A percentile compares a stretch with the other conserved stretches of the same genome.
phyloP scores from a whole-genome alignment of 768 basidiomycete genomes.

The Naganishia onofrii region DNA sequence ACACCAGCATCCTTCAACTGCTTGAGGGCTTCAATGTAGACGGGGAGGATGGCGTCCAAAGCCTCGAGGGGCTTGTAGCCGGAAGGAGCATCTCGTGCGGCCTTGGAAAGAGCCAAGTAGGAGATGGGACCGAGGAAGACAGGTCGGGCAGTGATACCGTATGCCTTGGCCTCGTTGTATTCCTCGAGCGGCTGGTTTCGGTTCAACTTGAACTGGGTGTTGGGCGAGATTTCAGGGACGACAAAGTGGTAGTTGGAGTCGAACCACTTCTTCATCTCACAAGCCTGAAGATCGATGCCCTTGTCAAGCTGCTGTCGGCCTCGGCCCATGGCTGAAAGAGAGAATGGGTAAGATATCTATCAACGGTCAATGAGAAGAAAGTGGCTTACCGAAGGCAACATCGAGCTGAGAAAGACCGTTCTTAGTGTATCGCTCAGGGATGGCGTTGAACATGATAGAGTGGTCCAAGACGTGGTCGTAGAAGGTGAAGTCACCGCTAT shows the following conservation, averaged over 20 bases:
- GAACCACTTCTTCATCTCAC: constrained; percentile 99
- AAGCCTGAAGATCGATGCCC: constrained; percentile 92
- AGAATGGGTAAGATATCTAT: constrained; percentile 19
- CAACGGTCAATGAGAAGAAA: background rate
- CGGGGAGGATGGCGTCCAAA: constrained; percentile 79
- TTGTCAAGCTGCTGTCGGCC: constrained; percentile 78
- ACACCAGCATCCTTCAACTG: constrained; percentile 91
- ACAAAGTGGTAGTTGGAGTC: constrained; percentile 99
- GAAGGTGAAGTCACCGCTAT: constrained; percentile 94
- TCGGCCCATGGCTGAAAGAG: constrained; percentile 75
- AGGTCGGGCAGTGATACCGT: constrained; percentile 85
- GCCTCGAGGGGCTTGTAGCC: constrained; percentile 89
- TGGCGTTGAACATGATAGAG: constrained; percentile 90
- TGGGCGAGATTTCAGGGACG: constrained; percentile 89
- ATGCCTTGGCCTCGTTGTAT: constrained; percentile 88
- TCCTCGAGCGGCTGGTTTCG: constrained; percentile 93
- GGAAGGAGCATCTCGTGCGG: constrained; percentile 73
- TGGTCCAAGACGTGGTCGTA: constrained; percentile 99
- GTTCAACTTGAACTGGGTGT: constrained; percentile 88
- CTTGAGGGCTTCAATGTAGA: constrained; percentile 84
- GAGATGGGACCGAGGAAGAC: constrained; percentile 94
- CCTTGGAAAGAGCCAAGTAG: constrained; percentile 90
- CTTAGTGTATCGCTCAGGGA: constrained; percentile 87
- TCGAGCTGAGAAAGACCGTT: constrained; percentile 84
- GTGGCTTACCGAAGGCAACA: constrained; percentile 73